Conservation (phyloP, 345 rosid genomes). For the Chamaenerion angustifolium region DNA sequence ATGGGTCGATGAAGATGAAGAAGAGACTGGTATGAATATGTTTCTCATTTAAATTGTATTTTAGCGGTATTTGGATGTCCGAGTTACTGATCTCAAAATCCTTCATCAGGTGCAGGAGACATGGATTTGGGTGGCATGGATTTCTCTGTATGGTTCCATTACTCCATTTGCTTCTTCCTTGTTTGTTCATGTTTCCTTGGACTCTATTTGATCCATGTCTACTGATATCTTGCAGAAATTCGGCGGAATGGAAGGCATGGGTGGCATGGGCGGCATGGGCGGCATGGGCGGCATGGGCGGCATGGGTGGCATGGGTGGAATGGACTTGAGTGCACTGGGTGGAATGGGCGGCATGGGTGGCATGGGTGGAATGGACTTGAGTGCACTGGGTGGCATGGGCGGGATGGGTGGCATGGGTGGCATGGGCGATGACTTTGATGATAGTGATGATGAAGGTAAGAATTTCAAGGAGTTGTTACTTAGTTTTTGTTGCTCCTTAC, state of each 20-base stretch:
- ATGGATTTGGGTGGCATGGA: background rate
- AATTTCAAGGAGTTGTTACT: too few relatives aligned
- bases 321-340: conserved; percentile 4
- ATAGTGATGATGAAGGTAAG: conserved; percentile 37
- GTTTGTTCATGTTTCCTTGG: background rate
- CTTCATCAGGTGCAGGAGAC: conserved; percentile 9
- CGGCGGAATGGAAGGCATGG: conserved; percentile 11
- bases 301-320: conserved; percentile 26
- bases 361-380: too few relatives aligned
- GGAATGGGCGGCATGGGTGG: too few relatives aligned
- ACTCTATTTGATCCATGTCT: background rate
- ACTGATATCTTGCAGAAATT: conserved; percentile 18
- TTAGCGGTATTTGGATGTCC: background rate
- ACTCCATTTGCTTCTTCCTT: background rate
- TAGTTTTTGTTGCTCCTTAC: too few relatives aligned
- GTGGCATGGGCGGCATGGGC: conserved; percentile 9
- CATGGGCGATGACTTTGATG: conserved; percentile 67
- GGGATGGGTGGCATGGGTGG: conserved; percentile 30
- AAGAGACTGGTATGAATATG: conserved; percentile 11
- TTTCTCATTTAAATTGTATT: background rate
- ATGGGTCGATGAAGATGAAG: conserved; percentile 89
- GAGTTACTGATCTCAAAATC: background rate
- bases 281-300: conserved; percentile 21
- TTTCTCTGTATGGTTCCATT: conserved; percentile 1
- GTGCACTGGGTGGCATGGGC: conserved; percentile 11